Conservation (phyloP, 2,329 filamentous ascomycete genomes). For the Thielaviopsis punctulata region DNA sequence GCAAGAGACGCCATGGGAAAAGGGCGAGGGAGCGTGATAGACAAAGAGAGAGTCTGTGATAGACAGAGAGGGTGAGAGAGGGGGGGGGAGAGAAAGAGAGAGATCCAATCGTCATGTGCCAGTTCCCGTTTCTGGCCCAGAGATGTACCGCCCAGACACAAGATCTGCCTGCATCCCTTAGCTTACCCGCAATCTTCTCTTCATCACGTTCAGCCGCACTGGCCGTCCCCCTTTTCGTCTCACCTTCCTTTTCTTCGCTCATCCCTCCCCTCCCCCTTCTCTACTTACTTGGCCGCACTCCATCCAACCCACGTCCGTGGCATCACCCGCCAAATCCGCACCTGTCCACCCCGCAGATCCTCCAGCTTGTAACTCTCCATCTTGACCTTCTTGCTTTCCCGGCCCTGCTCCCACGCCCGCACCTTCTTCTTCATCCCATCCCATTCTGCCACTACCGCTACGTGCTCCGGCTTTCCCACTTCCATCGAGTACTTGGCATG, state of each 20-base stretch:
- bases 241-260: not conserved
- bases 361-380: conserved; percentile 87
- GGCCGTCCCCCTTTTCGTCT: no score
- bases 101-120: no score
- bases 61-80: no score
- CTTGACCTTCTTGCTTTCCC: conserved; percentile 87
- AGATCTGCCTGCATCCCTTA: no score
- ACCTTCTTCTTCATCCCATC: conserved; percentile 98
- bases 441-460: conserved; percentile 87
- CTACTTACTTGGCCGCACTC: conserved; percentile 27
- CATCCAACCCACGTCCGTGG: conserved; percentile 83
- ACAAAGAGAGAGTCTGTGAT: no score
- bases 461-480: conserved; percentile 76
- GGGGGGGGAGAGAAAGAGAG: no score
- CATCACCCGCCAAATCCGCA: conserved; percentile 95
- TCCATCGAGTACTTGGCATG: conserved; percentile 84
- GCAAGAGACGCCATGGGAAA: no score
- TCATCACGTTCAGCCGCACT: no score
- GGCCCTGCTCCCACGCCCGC: conserved; percentile 82
- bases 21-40: no score
- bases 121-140: no score
- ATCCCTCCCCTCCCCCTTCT: not conserved
- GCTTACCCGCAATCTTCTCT: no score
- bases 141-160: not conserved
- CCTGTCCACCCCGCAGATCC: conserved; percentile 81